Evolutionary conservation across 139 green algal genomes (phyloP), one percentile per base, ranked within the genome.

Genomic region (Diplosphaera chodatii): DNA sequence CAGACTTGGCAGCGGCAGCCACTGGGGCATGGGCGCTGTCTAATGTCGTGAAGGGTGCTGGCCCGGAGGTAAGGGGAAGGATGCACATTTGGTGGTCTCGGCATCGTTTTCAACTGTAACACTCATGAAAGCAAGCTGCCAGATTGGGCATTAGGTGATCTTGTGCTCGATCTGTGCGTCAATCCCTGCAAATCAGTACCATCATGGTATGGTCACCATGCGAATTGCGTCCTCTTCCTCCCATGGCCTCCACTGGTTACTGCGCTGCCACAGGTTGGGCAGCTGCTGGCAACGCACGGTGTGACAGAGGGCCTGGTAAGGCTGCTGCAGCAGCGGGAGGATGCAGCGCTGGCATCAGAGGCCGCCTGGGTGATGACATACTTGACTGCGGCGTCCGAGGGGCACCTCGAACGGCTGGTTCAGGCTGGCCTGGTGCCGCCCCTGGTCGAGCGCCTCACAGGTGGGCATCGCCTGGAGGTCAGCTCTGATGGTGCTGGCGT

Each of bases 1-100:
- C 66, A 0, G 56, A 32, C 3, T 27, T 86, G 20, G 64, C 67
- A 0, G 79, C 82, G 3, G 72, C 59, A 21, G 72, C 74, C 27
- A 86, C 80, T 22, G 79, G 75, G 8, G 74, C 82, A 41, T 87
- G 82, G 82, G 82, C 82, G 23, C 74, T 87, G 10, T 67, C 31
- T 33, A 86, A 77, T 55, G 27, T 86, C 34, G 32, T 87, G 1
- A 41, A 31, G 28, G 66, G 74, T n/a, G 77, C 80, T 5, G 72
- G 71, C 48, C 28, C 23, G 16, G 66, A 73, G 66, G n/a, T n/a
- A n/a, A n/a, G n/a, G n/a, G n/a, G n/a, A n/a, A n/a, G n/a, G n/a
- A n/a, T n/a, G n/a, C n/a, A n/a, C n/a, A n/a, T n/a, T n/a, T n/a
- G n/a, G n/a, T n/a, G n/a, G n/a, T n/a, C n/a, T n/a, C n/a, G n/a